phyloP scores from a whole-genome alignment of 768 basidiomycete species.

The Arthromyces matolae region DNA sequence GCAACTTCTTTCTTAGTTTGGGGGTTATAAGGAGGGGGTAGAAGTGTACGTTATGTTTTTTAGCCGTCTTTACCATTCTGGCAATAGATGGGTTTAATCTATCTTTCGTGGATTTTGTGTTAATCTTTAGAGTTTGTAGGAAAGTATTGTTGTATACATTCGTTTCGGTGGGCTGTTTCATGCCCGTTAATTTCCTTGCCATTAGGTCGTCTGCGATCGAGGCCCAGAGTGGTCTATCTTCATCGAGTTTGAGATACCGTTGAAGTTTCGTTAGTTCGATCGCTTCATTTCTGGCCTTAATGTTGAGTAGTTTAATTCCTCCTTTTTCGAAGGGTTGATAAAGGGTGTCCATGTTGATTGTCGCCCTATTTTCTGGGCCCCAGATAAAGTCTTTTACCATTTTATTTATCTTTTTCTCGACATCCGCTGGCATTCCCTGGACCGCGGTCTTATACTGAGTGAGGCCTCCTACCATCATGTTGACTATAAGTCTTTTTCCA shows the following conservation, averaged over 20 bases:
- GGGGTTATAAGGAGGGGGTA: background rate
- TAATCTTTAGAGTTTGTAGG: background rate
- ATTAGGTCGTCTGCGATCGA: background rate
- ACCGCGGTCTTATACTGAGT: too few species aligned
- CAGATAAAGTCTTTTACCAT: background rate
- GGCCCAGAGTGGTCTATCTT: background rate
- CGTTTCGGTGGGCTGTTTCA: background rate
- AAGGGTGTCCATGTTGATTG: background rate
- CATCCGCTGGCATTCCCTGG: too few species aligned
- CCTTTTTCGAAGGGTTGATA: background rate
- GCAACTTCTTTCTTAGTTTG: background rate
- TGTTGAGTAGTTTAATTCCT: background rate
- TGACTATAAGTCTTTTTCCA: too few species aligned
- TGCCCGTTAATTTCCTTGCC: slow-evolving; percentile 8
- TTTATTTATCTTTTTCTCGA: too few species aligned
- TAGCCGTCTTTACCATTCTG: background rate
- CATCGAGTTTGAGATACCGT: background rate
- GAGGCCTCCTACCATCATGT: too few species aligned
- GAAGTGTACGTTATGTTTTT: background rate
- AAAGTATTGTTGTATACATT: background rate
- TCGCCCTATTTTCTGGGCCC: background rate
- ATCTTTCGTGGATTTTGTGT: background rate
- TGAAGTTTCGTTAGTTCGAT: background rate
- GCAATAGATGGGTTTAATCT: background rate
- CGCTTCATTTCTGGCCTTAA: background rate